Evolutionary conservation across 208 protist genomes (phyloP), one percentile per base, ranked within the genome.

Genomic region (Crithidia mellificae): DNA sequence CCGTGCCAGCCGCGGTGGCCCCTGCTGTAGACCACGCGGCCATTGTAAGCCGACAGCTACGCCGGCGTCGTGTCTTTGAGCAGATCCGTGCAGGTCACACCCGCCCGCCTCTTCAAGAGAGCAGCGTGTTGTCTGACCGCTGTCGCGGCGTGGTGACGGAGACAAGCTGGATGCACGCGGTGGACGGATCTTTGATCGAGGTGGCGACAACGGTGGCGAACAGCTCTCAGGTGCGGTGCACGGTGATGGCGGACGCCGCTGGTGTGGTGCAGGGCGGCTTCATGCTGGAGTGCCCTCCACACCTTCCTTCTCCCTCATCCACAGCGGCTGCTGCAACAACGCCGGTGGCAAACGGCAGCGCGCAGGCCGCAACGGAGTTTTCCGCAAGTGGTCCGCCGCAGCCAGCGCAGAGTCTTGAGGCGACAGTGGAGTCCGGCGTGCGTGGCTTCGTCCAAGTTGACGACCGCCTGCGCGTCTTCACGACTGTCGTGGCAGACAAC

Each of bases 401-500:
- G 19, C 56, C 3, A 17, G n/a, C 22, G 38, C 41, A 36, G 0
- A 55, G 11, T 24, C 62, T 54, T 17, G 49, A 74, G 53, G 27
- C n/a, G 36, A 44, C 51, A 19, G 80, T 93, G 19, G 58, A 81
- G 29, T 78, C 81, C 30, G 73, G 58, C 20, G 63, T 92, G 27
- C 78, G 83, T 12, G 72, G 65, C 9, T 88, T 84, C 62, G 19
- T 86, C 38, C 57, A 47, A 17, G 50, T 87, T 11, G 81, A 63
- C 19, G 43, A 65, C 20, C 52, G 54, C 0, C 46, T 90, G 2
- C 66, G 53, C 36, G 72, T 92, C 50, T 71, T 86, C 43, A 80
- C 84, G 32, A 81, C 87, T 39, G 85, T 91, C 27, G 63, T 81
- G 1, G 87, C 82, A 0, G 87, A 91, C 56, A 92, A 93, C 77